Conservation (phyloP, 768 basidiomycete species). For the Pisolithus microcarpus region DNA sequence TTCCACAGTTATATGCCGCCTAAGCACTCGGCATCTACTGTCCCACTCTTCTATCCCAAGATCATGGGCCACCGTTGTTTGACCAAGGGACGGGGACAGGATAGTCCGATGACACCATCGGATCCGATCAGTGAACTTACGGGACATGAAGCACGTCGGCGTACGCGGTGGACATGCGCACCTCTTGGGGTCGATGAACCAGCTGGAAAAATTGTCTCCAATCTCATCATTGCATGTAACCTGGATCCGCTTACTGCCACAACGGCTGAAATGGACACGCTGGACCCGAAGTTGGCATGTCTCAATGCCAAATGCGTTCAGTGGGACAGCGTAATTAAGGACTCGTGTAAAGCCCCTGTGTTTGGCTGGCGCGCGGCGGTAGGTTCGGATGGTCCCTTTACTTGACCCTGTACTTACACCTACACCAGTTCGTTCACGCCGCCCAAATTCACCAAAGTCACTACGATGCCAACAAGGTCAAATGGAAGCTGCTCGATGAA, state of each 20-base stretch:
- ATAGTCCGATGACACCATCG: conserved; percentile 13
- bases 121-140: conserved; percentile 26
- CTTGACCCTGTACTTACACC: conserved; percentile 3
- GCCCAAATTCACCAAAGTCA: conserved; percentile 20
- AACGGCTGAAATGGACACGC: conserved; percentile 34
- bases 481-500: conserved; percentile 21
- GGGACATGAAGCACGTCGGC: conserved; percentile 13
- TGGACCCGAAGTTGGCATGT: conserved; percentile 31
- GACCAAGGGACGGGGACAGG: conserved; percentile 22
- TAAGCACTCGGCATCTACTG: conserved; percentile 9
- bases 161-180: conserved; percentile 28
- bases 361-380: conserved; percentile 28
- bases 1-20: conserved; percentile 4
- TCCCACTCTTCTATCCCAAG: conserved; percentile 40
- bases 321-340: conserved; percentile 21
- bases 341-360: conserved; percentile 22
- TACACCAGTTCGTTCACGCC: conserved; percentile 19
- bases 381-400: not conserved
- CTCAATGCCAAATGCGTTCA: conserved; percentile 22
- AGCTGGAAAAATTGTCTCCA: conserved; percentile 26
- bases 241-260: conserved; percentile 36
- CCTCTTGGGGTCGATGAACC: conserved; percentile 26
- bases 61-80: conserved; percentile 41
- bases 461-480: conserved; percentile 6
- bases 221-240: conserved; percentile 32